phyloP scores from a whole-genome alignment of 176 grass and related monocot genomes.

The Dactylis glomerata region DNA sequence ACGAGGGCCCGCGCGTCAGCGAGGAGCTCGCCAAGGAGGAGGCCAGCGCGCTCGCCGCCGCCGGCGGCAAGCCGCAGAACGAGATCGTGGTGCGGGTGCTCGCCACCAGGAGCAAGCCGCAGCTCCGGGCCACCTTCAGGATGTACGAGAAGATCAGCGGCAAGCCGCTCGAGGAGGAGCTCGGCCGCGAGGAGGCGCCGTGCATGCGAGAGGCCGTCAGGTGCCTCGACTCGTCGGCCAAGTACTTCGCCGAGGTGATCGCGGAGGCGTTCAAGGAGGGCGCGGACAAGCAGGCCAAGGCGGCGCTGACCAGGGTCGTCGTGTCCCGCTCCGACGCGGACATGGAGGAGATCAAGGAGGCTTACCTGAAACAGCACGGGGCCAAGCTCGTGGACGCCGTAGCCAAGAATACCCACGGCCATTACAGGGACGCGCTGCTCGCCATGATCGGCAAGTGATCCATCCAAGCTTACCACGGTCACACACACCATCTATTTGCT shows the following conservation, averaged over 20 bases:
- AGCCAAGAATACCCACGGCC: slow-evolving; percentile 54
- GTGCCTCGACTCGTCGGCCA: slow-evolving; percentile 63
- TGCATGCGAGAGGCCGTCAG: slow-evolving; percentile 61
- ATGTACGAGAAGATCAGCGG: slow-evolving; percentile 59
- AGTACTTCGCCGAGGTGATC: slow-evolving; percentile 71
- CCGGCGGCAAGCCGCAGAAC: slow-evolving; percentile 36
- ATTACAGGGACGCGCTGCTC: slow-evolving; percentile 81
- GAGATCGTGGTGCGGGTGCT: slow-evolving; percentile 56
- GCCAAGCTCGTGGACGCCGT: slow-evolving; percentile 59
- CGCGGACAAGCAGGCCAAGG: slow-evolving; percentile 63
- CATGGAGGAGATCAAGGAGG: slow-evolving; percentile 71
- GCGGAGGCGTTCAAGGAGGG: slow-evolving; percentile 42
- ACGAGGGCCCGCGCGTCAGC: slow-evolving; percentile 53
- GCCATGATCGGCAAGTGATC: slow-evolving; percentile 54
- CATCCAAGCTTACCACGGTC: background rate
- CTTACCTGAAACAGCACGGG: slow-evolving; percentile 45
- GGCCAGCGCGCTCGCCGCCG: slow-evolving; percentile 47
- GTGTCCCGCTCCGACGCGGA: slow-evolving; percentile 65
- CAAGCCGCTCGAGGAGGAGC: slow-evolving; percentile 57
- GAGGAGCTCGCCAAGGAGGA: slow-evolving; percentile 62
- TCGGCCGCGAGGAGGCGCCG: slow-evolving; percentile 36
- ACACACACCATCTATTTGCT: background rate
- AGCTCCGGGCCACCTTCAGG: slow-evolving; percentile 63
- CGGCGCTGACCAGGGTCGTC: slow-evolving; percentile 56
- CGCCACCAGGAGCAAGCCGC: slow-evolving; percentile 71